Base-by-base conservation (phyloP, 805 yeast genomes). In the Cyberlindnera xylosilytica region DNA sequence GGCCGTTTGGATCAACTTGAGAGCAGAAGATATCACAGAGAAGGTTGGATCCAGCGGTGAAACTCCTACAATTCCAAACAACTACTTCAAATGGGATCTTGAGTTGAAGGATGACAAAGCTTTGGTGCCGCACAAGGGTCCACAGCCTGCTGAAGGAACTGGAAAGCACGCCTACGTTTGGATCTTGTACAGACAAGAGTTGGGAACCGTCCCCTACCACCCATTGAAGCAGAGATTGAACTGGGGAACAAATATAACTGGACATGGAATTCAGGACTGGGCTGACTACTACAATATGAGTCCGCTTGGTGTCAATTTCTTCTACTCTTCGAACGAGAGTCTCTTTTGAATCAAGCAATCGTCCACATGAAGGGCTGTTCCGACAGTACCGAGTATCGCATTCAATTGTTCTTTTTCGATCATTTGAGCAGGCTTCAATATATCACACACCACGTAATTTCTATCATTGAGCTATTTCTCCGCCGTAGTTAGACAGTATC, bases 181-280 rank as follows among this genome's bases (percentile, higher is more conserved):
- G 36, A 32, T 54, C 20, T 36, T 53, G 27, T 50, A 49, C 31
- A 48, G 53, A 41, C 57, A 56, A 26, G 38, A 51, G 2, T 38
- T 29, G 33, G 57, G 56, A 1, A 37, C 22, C 15, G 29, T 41
- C 17, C 52, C 51, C 7, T 41, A 38, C 16, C 46, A 51, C 28
- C 23, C 26, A 4, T 47, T 54, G 36, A 51, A 36, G 27, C 47
- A 30, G 20, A 47, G 56, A 32, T 52, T 51, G 20, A 50, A 49
- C 41, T 54, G 57, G 57, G 58, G 60, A 3, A 50, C 56, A 1
- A 36, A 43, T 13, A 45, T 43, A 20, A 24, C 45, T n/a, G 46
- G 44, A 1, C 48, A 54, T 36, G 54, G 56, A 2, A 37, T 51
- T n/a, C 39, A 47, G 15, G 49, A 47, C 24, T 56, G 57, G 58